Conservation (phyloP, 345 rosid genomes). For the Arabidopsis thaliana region TAIR10.1 NC_003071.7:10632501-10633000, state of each 20-base stretch:
- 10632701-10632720: constrained; percentile 65
- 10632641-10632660: constrained; percentile 60
- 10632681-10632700: constrained; percentile 67
- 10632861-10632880: constrained; percentile 51
- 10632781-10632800: constrained; percentile 7
- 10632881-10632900: constrained; percentile 77
- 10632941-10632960: constrained; percentile 85
- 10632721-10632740: constrained; percentile 63
- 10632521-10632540: constrained; percentile 5
- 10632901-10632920: constrained; percentile 78
- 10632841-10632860: constrained; percentile 58
- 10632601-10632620: constrained; percentile 82
- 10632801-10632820: constrained; percentile 33
- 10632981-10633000: constrained; percentile 68
- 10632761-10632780: neutral
- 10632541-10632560: neutral
- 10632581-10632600: constrained; percentile 51
- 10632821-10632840: constrained; percentile 67
- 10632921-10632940: constrained; percentile 79
- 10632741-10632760: constrained; percentile 53
- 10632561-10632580: neutral
- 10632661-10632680: constrained; percentile 78
- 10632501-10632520: constrained; percentile 67
- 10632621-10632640: constrained; percentile 66
- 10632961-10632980: constrained; percentile 64